Evolutionary conservation across 2,329 filamentous ascomycete genomes (phyloP), one percentile per base, ranked within the genome.

Genomic region (Dactylonectria macrodidyma): DNA sequence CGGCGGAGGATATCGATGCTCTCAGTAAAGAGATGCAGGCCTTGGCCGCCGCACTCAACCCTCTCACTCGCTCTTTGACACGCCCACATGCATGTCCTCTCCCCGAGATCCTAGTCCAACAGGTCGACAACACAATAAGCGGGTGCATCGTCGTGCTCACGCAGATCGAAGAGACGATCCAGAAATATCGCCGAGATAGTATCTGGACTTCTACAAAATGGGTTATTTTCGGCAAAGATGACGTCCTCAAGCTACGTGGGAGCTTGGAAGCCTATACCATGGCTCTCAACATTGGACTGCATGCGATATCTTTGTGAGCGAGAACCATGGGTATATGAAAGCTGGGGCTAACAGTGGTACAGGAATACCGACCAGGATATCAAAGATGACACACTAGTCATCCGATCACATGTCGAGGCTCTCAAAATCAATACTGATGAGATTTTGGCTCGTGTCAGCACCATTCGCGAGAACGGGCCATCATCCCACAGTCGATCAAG

Each of bases 191-290:
- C 9, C 51, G 22, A 3, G 59, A 62, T 33, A 41, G 24, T 14
- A 22, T 54, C 5, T 62, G 60, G 60, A 62, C 52, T 16, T 56
- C 48, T 12, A 10, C 41, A 19, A 62, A 57, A 62, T 62, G 60
- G 60, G 44, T 26, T 1, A 8, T 62, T 3, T 62, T 57, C n/a
- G 60, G 60, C 6, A 52, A 62, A 30, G 52, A 57, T 7, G 60
- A 62, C n/a, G 36, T 57, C 3, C 16, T 41, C 10, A 26, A 51
- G 44, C 60, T 56, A 9, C 47, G 44, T 5, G 50, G 47, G 12
- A 57, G 60, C 33, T n/a, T 62, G 10, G 54, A 50, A 26, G 30
- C 19, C n/a, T 62, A 57, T 14, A 62, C 38, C 7, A 36, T 62
- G 11, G 60, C 60, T 12, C 52, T 62, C 7, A 26, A 30, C 9